Evolutionary conservation across 83 land plant genomes (phyloP), one percentile per base, ranked within the genome.

Genomic region (Diphasiastrum complanatum): DNA sequence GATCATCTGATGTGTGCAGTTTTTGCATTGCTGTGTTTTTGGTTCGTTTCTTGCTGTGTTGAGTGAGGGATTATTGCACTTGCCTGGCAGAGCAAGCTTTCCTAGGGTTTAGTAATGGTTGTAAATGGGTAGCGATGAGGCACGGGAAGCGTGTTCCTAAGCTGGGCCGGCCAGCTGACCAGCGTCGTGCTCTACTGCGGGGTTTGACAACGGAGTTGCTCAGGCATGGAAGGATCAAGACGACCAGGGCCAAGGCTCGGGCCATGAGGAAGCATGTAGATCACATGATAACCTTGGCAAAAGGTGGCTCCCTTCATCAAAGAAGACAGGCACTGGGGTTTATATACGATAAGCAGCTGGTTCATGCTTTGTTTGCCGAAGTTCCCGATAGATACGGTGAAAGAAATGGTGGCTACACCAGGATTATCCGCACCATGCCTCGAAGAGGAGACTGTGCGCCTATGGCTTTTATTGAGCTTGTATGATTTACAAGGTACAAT

Each of bases 401-500:
- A 14, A 70, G 98, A n/a, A 77, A 89, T 75, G 98, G 98, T 50
- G 99, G 99, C 1, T 93, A 93, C 66, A 93, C 99, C 0, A 73
- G 99, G 67, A 83, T 93, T 33, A 81, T 82, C 49, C 72, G 96
- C 52, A 82, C 91, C 1, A 73, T 78, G 51, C 86, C 93, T 1
- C 78, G 99, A 62, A 69, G 86, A 60, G 99, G 99, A 5, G 99
- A 93, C 56, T 85, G 85, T 80, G 99, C 99, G 26, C 96, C 99
- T 26, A 93, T 93, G 99, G 99, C 92, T 0, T 93, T 76, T 64
- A 93, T 93, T 66, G 99, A 93, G 67, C 96, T 93, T 60, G 99
- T 93, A n/a, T n/a, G n/a, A n/a, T n/a, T n/a, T n/a, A n/a, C n/a
- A n/a, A n/a, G n/a, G n/a, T n/a, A n/a, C n/a, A n/a, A n/a, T n/a